Conservation (phyloP, 768 basidiomycete species). For the Pleurotus ostreatus region DNA sequence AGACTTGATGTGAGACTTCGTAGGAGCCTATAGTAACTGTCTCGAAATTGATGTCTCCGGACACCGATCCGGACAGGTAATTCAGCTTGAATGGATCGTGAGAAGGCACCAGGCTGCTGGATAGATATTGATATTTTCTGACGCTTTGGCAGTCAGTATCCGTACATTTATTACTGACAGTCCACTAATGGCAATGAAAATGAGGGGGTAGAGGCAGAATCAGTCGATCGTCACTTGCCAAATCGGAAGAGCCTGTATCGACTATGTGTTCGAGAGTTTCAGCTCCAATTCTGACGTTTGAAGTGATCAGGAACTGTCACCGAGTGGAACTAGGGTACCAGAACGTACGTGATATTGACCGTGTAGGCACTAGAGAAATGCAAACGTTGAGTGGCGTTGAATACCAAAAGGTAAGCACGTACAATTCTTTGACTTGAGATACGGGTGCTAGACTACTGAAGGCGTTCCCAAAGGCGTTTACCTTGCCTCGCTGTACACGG, state of each 20-base stretch:
- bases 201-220: no score
- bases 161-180: conserved; percentile 42
- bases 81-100: conserved; percentile 34
- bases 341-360: conserved; percentile 13
- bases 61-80: conserved; percentile 49
- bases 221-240: conserved; percentile 28
- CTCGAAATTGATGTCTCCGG: conserved; percentile 44
- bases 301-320: conserved; percentile 6
- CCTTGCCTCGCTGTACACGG: conserved; percentile 7
- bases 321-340: not conserved
- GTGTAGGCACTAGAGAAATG: conserved; percentile 13
- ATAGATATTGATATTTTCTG: conserved; percentile 30
- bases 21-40: conserved; percentile 30
- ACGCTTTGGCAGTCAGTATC: conserved; percentile 41
- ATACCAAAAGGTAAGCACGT: conserved; percentile 12
- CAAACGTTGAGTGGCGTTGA: no score
- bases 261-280: conserved; percentile 42
- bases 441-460: conserved; percentile 21
- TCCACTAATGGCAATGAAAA: conserved; percentile 36
- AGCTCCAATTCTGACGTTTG: conserved; percentile 28
- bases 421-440: conserved; percentile 28
- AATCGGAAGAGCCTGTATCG: conserved; percentile 57
- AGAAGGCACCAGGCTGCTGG: conserved; percentile 27
- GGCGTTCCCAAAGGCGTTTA: not conserved
- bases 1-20: conserved; percentile 41